phyloP scores from a whole-genome alignment of 129 eudicot genomes.

The Silybum marianum region DNA sequence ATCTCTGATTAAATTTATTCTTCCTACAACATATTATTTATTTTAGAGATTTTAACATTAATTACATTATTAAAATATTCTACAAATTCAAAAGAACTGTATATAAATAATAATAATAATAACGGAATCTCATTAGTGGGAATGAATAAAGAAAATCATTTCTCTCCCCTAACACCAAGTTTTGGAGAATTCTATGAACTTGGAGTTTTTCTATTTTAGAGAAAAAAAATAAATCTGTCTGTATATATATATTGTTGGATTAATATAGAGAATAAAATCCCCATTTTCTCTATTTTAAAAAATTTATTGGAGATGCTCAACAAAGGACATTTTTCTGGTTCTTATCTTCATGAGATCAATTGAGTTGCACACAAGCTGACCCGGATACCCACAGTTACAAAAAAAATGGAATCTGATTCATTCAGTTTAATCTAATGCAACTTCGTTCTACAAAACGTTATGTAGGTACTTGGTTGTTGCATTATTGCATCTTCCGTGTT shows the following conservation, averaged over 20 bases:
- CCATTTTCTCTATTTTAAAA: background rate
- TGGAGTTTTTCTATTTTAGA: background rate
- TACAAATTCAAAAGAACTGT: background rate
- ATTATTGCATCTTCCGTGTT: conserved; percentile 71
- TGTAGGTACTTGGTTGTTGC: conserved; percentile 57
- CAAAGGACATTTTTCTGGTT: background rate
- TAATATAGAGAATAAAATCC: background rate
- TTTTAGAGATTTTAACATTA: too few relatives aligned
- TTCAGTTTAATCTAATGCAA: background rate
- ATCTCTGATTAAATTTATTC: background rate
- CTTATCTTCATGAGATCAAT: background rate
- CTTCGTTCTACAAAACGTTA: background rate
- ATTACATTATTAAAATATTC: background rate
- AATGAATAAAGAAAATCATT: background rate
- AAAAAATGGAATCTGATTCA: background rate
- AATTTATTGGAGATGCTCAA: background rate
- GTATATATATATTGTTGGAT: background rate
- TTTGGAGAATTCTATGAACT: background rate
- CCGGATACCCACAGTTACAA: background rate
- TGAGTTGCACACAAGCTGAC: background rate
- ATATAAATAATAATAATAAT: background rate
- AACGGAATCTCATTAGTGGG: background rate
- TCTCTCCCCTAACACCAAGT: background rate
- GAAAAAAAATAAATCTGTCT: background rate
- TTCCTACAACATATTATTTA: background rate